phyloP scores from a whole-genome alignment of 1,139 yeast genomes.

The Suhomyces bribrorum region DNA sequence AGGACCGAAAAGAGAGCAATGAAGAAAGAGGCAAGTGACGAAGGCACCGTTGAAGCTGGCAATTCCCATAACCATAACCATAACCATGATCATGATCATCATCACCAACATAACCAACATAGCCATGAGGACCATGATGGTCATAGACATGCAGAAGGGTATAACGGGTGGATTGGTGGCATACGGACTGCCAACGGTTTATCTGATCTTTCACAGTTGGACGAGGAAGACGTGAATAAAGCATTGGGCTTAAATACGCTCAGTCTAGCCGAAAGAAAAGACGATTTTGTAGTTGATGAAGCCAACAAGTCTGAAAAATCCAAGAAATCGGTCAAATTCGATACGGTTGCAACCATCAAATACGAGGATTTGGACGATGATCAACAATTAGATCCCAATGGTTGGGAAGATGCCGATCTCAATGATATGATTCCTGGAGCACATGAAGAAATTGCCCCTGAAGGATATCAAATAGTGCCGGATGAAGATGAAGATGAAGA shows the following conservation, averaged over 20 bases:
- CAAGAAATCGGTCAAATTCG: conserved; percentile 40
- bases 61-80: too few species aligned
- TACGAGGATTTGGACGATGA: conserved; percentile 37
- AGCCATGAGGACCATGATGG: conserved; percentile 14
- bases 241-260: conserved; percentile 35
- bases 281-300: conserved; percentile 4
- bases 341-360: conserved; percentile 41
- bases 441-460: conserved; percentile 36
- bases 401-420: conserved; percentile 45
- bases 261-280: conserved; percentile 14
- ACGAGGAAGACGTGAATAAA: conserved; percentile 38
- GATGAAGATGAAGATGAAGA: conserved; percentile 29
- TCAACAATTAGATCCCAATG: conserved; percentile 33
- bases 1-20: conserved; percentile 35
- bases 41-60: conserved; percentile 13
- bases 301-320: conserved; percentile 15
- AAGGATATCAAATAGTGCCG: conserved; percentile 44
- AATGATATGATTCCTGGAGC: conserved; percentile 29
- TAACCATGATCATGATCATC: conserved; percentile 7
- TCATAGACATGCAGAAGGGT: conserved; percentile 62
- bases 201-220: conserved; percentile 36
- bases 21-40: conserved; percentile 20
- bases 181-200: conserved; percentile 40
- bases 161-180: conserved; percentile 77
- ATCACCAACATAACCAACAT: too few species aligned